A percentile compares a stretch with the other conserved stretches of the same genome.
phyloP scores from a whole-genome alignment of 2,329 filamentous ascomycete genomes.

The Ascochyta viciae-villosae region DNA sequence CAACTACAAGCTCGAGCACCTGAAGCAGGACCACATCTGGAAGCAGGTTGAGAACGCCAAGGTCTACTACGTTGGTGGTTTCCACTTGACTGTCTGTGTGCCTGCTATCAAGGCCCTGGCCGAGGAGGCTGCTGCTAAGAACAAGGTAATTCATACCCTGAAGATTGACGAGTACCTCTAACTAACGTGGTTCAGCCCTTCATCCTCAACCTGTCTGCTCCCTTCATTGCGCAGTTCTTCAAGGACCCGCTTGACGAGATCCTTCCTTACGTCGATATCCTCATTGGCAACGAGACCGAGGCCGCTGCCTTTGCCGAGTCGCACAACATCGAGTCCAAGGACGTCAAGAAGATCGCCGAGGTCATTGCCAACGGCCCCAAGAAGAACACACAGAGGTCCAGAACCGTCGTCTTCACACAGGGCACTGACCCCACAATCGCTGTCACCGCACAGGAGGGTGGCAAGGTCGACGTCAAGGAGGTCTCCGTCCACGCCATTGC shows the following conservation, averaged over 20 bases:
- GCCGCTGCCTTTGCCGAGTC: slow-evolving; percentile 85
- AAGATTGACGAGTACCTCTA: background rate
- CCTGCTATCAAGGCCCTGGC: slow-evolving; percentile 88
- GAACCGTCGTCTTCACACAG: slow-evolving; percentile 92
- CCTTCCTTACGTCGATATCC: slow-evolving; percentile 90
- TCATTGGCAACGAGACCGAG: slow-evolving; percentile 97
- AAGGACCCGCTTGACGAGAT: slow-evolving; percentile 90
- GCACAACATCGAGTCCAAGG: slow-evolving; percentile 74
- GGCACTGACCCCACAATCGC: slow-evolving; percentile 90
- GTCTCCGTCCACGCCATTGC: slow-evolving; percentile 83
- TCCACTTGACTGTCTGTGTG: slow-evolving; percentile 96
- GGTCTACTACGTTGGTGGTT: slow-evolving; percentile 92
- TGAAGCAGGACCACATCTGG: slow-evolving; percentile 93
- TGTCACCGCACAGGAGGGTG: slow-evolving; percentile 72
- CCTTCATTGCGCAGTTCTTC: slow-evolving; percentile 98
- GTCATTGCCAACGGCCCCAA: slow-evolving; percentile 88
- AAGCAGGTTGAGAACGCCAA: slow-evolving; percentile 85
- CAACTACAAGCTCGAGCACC: slow-evolving; percentile 92
- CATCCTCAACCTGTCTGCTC: slow-evolving; percentile 89
- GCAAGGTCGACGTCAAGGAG: slow-evolving; percentile 70
- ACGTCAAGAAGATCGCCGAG: slow-evolving; percentile 85
- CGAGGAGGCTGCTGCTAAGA: slow-evolving; percentile 83
- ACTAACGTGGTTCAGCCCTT: slow-evolving; percentile 62
- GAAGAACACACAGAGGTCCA: slow-evolving; percentile 83
- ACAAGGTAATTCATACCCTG: slow-evolving; percentile 69